Base-by-base conservation (phyloP, 805 yeast species). In the Candida jianshihensis region DNA sequence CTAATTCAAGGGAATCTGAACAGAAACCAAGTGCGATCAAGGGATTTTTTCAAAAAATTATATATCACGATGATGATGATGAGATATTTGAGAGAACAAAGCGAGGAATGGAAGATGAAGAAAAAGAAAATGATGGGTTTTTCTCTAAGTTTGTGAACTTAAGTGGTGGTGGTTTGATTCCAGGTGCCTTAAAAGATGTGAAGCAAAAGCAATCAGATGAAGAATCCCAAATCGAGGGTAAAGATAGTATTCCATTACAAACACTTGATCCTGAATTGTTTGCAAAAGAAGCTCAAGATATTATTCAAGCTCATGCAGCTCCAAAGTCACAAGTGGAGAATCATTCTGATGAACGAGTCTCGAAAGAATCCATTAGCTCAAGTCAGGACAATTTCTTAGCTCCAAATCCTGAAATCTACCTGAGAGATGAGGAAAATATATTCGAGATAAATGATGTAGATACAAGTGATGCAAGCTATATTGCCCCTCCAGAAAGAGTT, bases 401-500 rank as follows among this genome's bases (percentile, higher is more conserved):
- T 1, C 57, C 60, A 4, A 70, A 71, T 36, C 74, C 75, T 14
- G 75, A 70, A 30, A 53, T 66, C 13, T 63, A 63, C 35, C 46
- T 61, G 5, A 53, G 64, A 29, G 49, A 46, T 28, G 47, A 44
- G 12, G 46, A 41, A 2, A 48, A 49, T 6, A 51, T 56, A 17
- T 49, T 49, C 30, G 56, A 55, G 6, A 44, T 54, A 14, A 59
- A 53, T 15, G 57, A 48, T 15, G 56, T 48, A 25, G 59, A 50
- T 17, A 71, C 19, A 17, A 11, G 60, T 14, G 22, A 28, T 4
- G 54, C 51, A 21, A 13, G 29, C 6, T 75, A 72, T 36, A 70
- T 77, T 2, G 72, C 80, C 0, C 75, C 81, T 6, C 83, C 82
- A 0, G 64, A 69, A 29, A 72, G 71, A 36, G 89, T 86, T 11